Evolutionary conservation across 1,284 basidiomycete genomes (phyloP), one percentile per base, ranked within the genome.

Genomic region (Irpex sp.): DNA sequence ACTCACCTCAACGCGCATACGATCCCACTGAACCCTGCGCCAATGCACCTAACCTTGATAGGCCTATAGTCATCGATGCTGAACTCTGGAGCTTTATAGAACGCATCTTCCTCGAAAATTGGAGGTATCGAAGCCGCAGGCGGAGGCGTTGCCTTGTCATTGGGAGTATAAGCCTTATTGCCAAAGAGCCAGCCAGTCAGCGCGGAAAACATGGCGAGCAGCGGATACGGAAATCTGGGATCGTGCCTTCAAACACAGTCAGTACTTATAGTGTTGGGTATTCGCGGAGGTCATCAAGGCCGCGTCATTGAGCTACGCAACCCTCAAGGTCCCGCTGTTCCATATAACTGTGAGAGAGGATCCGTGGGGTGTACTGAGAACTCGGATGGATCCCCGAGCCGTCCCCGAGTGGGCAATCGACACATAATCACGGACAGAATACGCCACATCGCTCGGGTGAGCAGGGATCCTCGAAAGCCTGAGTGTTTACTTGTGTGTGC

Each of bases 21-120:
- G 64, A 86, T 82, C 4, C 85, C 85, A 59, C 78, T 79, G 67
- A 79, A 82, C 0, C 84, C 84, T 34, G 82, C 81, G n/a, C 84
- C 84, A 49, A 85, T 81, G 8, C 77, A 72, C 5, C 80, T 76
- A 17, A 85, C 80, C 65, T 77, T 81, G 63, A 85, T 80, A n/a
- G 78, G 82, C 44, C 80, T 77, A 17, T 77, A 68, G 37, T 82
- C 81, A 67, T 83, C 82, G 62, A 83, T 76, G 47, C 74, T 75
- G 62, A 79, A 79, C 34, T 60, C 40, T 26, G 54, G 54, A 31
- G 54, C 21, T 13, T 34, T 11, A 17, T 56, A 56, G 44, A 47
- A 47, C 44, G 44, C 44, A 47, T 47, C 44, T 47, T 47, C 44
- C n/a, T 47, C 44, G 44, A 47, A 47, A 13, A 47, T n/a, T 4